These are phyloP conservation scores for Kwoniella shivajii DNA, from an alignment of 1,284 basidiomycete genomes.

Conservation along the genomic window DNA sequence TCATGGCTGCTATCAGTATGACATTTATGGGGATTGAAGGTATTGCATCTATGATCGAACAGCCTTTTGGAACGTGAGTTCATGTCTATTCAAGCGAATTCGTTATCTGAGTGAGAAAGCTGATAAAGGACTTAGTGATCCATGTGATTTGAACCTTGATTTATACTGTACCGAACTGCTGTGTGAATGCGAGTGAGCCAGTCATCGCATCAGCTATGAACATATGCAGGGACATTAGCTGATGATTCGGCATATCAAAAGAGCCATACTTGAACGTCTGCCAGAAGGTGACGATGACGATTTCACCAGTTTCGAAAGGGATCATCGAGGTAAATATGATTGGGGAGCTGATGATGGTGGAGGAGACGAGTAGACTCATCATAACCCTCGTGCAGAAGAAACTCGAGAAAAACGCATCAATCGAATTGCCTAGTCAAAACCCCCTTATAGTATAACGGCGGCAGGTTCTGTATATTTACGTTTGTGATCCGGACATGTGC, in stretches of 20 bases:
- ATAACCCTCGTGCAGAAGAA: too few species aligned
- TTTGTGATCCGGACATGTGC: too few species aligned
- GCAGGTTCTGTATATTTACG: too few species aligned
- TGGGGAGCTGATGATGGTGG: conserved; percentile 31
- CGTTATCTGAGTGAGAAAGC: neutral
- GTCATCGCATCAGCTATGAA: neutral
- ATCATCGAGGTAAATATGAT: conserved; percentile 20
- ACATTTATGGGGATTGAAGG: conserved; percentile 81
- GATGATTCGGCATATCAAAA: conserved; percentile 40
- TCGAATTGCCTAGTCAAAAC: too few species aligned
- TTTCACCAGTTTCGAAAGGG: conserved; percentile 15
- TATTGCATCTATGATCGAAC: conserved; percentile 87
- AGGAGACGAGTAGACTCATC: conserved; percentile 12
- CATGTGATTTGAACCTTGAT: conserved; percentile 58
- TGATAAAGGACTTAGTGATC: conserved; percentile 51
- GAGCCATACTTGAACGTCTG: conserved; percentile 73
- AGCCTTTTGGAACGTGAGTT: conserved; percentile 62
- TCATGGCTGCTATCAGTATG: conserved; percentile 75
- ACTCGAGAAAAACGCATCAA: too few species aligned
- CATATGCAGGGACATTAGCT: neutral
- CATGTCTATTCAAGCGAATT: conserved; percentile 57
- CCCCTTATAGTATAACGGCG: too few species aligned
- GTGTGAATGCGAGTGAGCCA: conserved; percentile 74
- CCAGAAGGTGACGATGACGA: conserved; percentile 64
- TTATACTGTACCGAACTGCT: conserved; percentile 80